phyloP scores from a whole-genome alignment of 179 eudicot species.

The Vitellaria paradoxa region DNA sequence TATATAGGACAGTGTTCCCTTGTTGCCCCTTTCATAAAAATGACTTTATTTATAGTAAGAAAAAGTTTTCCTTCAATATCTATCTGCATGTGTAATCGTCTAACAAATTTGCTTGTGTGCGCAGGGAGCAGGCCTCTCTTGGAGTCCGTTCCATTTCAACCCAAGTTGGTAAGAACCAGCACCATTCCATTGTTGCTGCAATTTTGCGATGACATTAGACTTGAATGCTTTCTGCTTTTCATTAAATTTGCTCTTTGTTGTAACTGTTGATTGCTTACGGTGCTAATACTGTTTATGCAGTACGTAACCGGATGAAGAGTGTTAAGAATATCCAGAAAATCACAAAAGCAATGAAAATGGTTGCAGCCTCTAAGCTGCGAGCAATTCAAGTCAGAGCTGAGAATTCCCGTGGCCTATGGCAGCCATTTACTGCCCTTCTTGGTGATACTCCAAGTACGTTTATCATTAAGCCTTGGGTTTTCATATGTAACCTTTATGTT shows the following conservation, averaged over 20 bases:
- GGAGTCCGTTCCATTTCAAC: conserved; percentile 88
- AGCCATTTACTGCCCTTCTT: conserved; percentile 97
- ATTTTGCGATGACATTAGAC: not conserved
- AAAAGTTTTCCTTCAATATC: not conserved
- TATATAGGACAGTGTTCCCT: too few species aligned
- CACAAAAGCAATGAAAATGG: conserved; percentile 99
- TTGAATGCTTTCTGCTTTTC: not conserved
- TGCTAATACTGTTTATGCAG: conserved; percentile 39
- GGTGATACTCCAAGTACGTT: conserved; percentile 91
- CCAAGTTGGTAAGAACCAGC: conserved; percentile 60
- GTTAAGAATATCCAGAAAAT: conserved; percentile 94
- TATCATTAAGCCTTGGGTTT: not conserved
- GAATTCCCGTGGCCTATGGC: conserved; percentile 98
- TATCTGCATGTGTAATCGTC: conserved; percentile 4
- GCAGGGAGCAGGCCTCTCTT: conserved; percentile 66
- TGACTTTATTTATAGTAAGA: not conserved
- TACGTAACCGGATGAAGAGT: conserved; percentile 95
- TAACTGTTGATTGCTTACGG: conserved; percentile 16
- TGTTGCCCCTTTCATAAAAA: too few species aligned
- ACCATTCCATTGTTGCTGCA: not conserved
- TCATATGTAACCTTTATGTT: too few species aligned
- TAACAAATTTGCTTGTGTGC: conserved; percentile 10
- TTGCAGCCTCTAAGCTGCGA: conserved; percentile 98
- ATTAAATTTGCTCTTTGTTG: not conserved
- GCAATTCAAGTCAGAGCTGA: conserved; percentile 85